Conservation (phyloP, 371 early-diverging fungal species). For the Mortierella sp. region DNA sequence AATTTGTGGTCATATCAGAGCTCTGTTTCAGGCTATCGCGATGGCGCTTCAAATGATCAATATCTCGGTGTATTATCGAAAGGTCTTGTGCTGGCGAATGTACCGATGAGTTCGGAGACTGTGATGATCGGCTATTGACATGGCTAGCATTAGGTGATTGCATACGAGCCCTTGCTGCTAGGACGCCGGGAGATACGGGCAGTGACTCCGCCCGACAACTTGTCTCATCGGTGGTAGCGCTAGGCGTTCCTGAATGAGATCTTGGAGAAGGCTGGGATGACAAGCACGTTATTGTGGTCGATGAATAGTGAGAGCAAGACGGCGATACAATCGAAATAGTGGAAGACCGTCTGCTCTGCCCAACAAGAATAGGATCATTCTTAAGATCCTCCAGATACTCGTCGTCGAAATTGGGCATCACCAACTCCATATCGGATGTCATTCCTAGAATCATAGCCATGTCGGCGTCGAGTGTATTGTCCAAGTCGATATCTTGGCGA, state of each 20-base stretch:
- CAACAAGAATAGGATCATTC: constrained; percentile 3
- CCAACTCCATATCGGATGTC: constrained; percentile 52
- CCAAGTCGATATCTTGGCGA: constrained; percentile 12
- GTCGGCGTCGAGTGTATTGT: constrained; percentile 24
- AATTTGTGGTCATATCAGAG: background rate
- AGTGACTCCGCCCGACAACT: constrained; percentile 1
- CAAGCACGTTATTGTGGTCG: constrained; percentile 27
- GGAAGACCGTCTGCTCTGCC: background rate
- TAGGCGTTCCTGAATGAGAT: constrained; percentile 3
- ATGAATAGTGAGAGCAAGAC: constrained; percentile 23
- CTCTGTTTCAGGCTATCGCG: constrained; percentile 20
- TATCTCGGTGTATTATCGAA: constrained; percentile 25
- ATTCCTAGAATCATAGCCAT: constrained; percentile 47
- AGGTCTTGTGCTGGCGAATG: constrained; percentile 8
- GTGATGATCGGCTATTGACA: background rate
- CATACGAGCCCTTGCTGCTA: constrained; percentile 1
- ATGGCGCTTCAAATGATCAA: constrained; percentile 32
- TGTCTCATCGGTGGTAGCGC: background rate
- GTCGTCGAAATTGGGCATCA: constrained; percentile 52
- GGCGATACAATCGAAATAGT: constrained; percentile 15
- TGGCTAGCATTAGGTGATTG: background rate
- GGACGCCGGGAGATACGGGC: constrained; percentile 16
- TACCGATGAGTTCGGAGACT: background rate
- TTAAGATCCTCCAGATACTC: constrained; percentile 35
- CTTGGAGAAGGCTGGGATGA: constrained; percentile 16